Percentiles rank a stretch among this genome's conserved stretches.
phyloP scores from a whole-genome alignment of 768 basidiomycete species.

The Phylloporus rhodoxanthus region DNA sequence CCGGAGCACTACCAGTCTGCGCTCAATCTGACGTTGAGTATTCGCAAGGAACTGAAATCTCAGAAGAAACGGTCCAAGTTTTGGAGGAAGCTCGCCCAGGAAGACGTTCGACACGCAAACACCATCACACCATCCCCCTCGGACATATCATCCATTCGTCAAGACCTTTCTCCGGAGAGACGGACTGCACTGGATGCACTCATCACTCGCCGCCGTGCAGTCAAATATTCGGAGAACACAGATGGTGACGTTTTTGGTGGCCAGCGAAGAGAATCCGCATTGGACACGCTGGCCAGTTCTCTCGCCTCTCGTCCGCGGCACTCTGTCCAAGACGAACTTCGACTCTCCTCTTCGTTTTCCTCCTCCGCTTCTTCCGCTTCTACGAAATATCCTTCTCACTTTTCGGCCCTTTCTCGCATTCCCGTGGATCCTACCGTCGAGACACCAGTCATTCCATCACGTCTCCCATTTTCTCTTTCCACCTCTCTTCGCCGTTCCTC shows the following conservation, averaged over 20 bases:
- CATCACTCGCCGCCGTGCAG: slow-evolving; percentile 20
- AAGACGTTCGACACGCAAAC: slow-evolving; percentile 18
- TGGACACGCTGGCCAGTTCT: slow-evolving; percentile 19
- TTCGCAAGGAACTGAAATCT: slow-evolving; percentile 40
- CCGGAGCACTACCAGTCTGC: slow-evolving; percentile 42
- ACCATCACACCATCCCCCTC: slow-evolving; percentile 29
- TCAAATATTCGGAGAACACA: slow-evolving; percentile 6
- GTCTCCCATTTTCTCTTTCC: slow-evolving; percentile 10
- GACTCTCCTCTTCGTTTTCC: slow-evolving; percentile 13
- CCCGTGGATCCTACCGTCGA: slow-evolving; percentile 7
- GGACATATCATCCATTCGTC: slow-evolving; percentile 25
- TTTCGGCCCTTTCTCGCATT: slow-evolving; percentile 9
- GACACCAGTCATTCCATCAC: slow-evolving; percentile 15
- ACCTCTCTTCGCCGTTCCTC: slow-evolving; percentile 21
- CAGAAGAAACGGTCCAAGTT: slow-evolving; percentile 41
- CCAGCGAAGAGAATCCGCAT: slow-evolving; percentile 6
- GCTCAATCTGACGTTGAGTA: slow-evolving; percentile 39
- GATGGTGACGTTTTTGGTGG: slow-evolving; percentile 26
- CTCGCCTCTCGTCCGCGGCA: slow-evolving; percentile 22
- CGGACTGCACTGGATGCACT: slow-evolving; percentile 37
- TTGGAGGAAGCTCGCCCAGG: slow-evolving; percentile 41
- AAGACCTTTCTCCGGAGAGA: slow-evolving; percentile 22
- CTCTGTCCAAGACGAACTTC: slow-evolving; percentile 9
- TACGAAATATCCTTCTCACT: slow-evolving; percentile 11
- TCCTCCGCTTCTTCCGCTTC: slow-evolving; percentile 22